Evolutionary conservation across 371 early-diverging fungal species (phyloP).

Genomic region (Mortierella sp.): DNA sequence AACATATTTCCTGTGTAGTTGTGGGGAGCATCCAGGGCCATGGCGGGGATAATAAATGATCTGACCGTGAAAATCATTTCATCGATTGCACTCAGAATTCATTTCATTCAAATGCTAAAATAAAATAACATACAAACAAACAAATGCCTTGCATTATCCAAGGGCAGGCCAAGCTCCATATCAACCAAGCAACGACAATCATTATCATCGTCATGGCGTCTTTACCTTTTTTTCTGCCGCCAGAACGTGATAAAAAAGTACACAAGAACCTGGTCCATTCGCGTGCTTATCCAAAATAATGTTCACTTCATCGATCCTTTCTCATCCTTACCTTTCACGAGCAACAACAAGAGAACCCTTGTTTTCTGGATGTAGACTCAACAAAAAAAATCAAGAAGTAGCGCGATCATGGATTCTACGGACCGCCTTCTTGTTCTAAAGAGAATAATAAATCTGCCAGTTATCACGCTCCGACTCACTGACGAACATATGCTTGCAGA

Average conservation of each 20-base stretch:
- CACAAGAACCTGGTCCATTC: constrained; percentile 1
- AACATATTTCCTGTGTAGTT: not conserved
- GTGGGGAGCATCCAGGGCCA: not conserved
- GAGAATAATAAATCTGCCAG: not conserved
- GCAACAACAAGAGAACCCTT: not conserved
- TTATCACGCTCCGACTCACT: not conserved
- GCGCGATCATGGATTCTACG: not conserved
- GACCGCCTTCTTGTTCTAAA: not conserved
- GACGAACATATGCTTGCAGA: not conserved
- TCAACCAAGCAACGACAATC: not conserved
- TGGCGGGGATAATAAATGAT: not conserved
- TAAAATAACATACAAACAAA: not conserved
- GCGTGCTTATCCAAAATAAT: constrained; percentile 12
- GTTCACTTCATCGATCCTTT: constrained; percentile 1
- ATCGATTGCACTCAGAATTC: not conserved
- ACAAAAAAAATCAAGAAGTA: not conserved
- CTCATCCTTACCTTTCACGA: not conserved
- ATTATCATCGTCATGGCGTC: not conserved
- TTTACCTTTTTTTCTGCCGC: constrained; percentile 7
- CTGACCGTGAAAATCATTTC: constrained; percentile 8
- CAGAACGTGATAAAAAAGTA: constrained; percentile 7
- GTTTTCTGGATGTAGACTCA: not conserved
- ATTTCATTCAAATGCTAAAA: not conserved
- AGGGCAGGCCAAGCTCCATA: not conserved
- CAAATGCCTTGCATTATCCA: not conserved